A percentile compares a stretch with the other conserved stretches of the same genome.
phyloP scores from a whole-genome alignment of 768 basidiomycete species.

The Dioszegia aurantiaca region DNA sequence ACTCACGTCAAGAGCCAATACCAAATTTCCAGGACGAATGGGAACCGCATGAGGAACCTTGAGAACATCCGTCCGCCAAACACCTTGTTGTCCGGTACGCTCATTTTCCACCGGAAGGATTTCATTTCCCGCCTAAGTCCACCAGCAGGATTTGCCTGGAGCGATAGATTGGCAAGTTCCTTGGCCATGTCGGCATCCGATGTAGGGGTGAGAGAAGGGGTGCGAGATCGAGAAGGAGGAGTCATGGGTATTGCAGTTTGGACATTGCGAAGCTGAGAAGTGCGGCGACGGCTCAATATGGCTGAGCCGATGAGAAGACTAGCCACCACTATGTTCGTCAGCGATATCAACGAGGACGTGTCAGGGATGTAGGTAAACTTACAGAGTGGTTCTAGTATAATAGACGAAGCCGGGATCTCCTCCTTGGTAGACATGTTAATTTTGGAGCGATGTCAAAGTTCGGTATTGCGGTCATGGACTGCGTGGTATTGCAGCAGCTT shows the following conservation, averaged over 20 bases:
- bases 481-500: no score
- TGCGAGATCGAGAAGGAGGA: no score
- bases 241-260: not conserved
- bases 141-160: no score
- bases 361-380: slow-evolving; percentile 18
- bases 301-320: slow-evolving; percentile 36
- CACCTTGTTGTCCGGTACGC: slow-evolving; percentile 32
- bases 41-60: slow-evolving; percentile 40
- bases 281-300: slow-evolving; percentile 30
- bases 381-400: slow-evolving; percentile 43
- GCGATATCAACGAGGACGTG: no score
- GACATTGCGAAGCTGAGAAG: slow-evolving; percentile 32
- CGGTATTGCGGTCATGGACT: no score
- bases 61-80: slow-evolving; percentile 31
- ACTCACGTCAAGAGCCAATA: slow-evolving; percentile 47
- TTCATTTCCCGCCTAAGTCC: no score
- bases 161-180: not conserved
- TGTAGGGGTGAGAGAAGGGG: slow-evolving; percentile 1
- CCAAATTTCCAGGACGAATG: slow-evolving; percentile 46
- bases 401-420: slow-evolving; percentile 38
- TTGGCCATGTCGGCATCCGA: slow-evolving; percentile 10
- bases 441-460: no score
- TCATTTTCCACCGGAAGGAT: slow-evolving; percentile 19
- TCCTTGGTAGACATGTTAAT: slow-evolving; percentile 43
- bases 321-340: slow-evolving; percentile 28